These are phyloP conservation scores for Hypomyces perniciosus DNA, from an alignment of 2,329 filamentous ascomycete genomes.

Conservation along the genomic window DNA sequence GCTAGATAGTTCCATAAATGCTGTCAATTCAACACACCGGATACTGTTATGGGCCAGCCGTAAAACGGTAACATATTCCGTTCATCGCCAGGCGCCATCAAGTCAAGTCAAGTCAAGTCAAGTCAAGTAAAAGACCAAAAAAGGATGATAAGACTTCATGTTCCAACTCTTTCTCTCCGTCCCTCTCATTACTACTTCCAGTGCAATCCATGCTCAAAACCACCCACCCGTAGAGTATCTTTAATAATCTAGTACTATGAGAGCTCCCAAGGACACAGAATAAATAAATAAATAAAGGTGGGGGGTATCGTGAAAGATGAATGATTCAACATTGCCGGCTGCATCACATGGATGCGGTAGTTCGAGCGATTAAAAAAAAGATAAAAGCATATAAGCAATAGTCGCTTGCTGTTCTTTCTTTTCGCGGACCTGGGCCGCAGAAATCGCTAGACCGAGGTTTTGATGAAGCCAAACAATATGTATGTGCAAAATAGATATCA, in stretches of 20 bases:
- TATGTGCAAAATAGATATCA: constrained; percentile 5
- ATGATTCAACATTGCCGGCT: neutral
- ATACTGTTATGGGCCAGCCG: neutral
- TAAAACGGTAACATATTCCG: neutral
- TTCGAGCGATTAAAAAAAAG: neutral
- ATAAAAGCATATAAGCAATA: constrained; percentile 1
- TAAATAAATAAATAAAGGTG: neutral
- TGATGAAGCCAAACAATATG: neutral
- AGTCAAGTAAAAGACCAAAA: neutral
- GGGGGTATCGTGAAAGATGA: constrained; percentile 6
- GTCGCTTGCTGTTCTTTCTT: neutral
- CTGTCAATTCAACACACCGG: constrained; percentile 6
- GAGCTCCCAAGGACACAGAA: no score
- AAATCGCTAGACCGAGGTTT: neutral
- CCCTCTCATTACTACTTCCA: neutral
- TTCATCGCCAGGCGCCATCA: neutral
- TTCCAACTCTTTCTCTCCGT: constrained; percentile 9
- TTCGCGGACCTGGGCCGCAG: neutral
- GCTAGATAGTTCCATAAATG: no score
- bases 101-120: neutral
- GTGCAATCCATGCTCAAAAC: neutral
- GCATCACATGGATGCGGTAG: neutral
- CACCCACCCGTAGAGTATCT: neutral
- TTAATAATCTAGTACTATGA: no score
- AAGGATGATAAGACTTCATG: neutral